These are phyloP conservation scores for Talaromyces thailandensis DNA, from an alignment of 495 filamentous ascomycete species.

Conservation along the genomic window DNA sequence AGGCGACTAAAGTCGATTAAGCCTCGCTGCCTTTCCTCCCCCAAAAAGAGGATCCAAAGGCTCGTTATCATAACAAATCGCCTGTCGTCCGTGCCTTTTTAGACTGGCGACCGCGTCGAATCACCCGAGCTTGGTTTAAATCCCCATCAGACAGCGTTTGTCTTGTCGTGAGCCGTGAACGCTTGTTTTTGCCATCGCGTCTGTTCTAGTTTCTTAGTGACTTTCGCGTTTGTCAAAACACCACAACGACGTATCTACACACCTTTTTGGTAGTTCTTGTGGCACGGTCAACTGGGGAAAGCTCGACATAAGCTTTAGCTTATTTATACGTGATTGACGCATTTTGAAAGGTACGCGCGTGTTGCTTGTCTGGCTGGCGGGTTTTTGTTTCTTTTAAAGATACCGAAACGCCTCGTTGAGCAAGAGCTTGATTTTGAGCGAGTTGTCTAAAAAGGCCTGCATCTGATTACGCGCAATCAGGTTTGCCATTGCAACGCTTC, in stretches of 20 bases:
- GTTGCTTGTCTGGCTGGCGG: constrained; percentile 13
- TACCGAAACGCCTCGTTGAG: constrained; percentile 10
- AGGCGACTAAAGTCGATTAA: constrained; percentile 40
- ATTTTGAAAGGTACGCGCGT: constrained; percentile 12
- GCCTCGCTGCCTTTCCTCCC: constrained; percentile 26
- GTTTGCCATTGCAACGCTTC: constrained; percentile 53
- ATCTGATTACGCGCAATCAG: constrained; percentile 95
- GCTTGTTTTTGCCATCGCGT: constrained; percentile 15
- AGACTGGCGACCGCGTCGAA: constrained; percentile 7
- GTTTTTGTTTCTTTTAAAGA: neutral
- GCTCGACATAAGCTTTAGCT: neutral
- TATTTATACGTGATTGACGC: neutral
- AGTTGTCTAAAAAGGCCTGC: constrained; percentile 78
- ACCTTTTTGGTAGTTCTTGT: neutral
- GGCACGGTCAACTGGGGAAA: neutral
- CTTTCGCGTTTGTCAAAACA: constrained; percentile 3
- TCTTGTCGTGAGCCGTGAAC: constrained; percentile 10
- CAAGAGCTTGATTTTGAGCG: constrained; percentile 19
- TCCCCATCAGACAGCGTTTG: constrained; percentile 10
- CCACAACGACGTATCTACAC: neutral
- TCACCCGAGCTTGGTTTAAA: constrained; percentile 8
- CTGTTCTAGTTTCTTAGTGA: constrained; percentile 8
- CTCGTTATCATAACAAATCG: constrained; percentile 21
- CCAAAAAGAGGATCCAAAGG: constrained; percentile 23
- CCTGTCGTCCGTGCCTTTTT: constrained; percentile 16